Percentiles rank a stretch among this genome's conserved stretches.
These are phyloP conservation scores for Sporobolomyces roseus DNA, from an alignment of 768 basidiomycete species.

Conservation along the genomic window DNA sequence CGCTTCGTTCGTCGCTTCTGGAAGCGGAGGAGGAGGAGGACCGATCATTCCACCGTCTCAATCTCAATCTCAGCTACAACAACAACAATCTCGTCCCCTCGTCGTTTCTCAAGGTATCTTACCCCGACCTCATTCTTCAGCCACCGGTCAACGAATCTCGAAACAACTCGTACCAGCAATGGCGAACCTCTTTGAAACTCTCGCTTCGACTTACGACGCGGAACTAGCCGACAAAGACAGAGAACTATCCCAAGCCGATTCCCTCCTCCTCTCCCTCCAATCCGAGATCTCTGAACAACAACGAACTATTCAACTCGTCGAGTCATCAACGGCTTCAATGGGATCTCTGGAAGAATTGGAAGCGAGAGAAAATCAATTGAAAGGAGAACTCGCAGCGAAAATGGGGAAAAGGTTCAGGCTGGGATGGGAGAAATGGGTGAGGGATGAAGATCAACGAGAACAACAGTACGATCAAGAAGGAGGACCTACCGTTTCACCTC, in stretches of 20 bases:
- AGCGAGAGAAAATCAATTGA: constrained; percentile 59
- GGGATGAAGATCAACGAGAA: constrained; percentile 77
- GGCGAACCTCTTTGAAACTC: constrained; percentile 75
- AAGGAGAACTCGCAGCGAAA: constrained; percentile 64
- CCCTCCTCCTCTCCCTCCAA: constrained; percentile 77
- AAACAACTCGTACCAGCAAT: constrained; percentile 81
- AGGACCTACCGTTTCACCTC: neutral
- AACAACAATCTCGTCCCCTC: no score
- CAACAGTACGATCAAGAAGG: constrained; percentile 49
- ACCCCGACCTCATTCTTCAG: constrained; percentile 70
- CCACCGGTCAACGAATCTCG: constrained; percentile 77
- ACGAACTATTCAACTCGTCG: constrained; percentile 66
- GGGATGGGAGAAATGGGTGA: constrained; percentile 91
- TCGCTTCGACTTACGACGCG: constrained; percentile 84
- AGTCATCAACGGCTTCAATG: constrained; percentile 53
- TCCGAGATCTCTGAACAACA: constrained; percentile 84
- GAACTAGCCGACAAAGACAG: constrained; percentile 88
- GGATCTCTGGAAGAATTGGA: constrained; percentile 64
- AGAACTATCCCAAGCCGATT: constrained; percentile 82
- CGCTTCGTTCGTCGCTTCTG: no score
- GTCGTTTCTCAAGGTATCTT: neutral
- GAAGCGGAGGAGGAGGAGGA: neutral
- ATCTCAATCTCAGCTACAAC: no score
- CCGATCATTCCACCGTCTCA: neutral
- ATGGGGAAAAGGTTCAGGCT: constrained; percentile 76